Base-by-base conservation (phyloP, 208 protist species). In the Novymonas esmeraldas region DNA sequence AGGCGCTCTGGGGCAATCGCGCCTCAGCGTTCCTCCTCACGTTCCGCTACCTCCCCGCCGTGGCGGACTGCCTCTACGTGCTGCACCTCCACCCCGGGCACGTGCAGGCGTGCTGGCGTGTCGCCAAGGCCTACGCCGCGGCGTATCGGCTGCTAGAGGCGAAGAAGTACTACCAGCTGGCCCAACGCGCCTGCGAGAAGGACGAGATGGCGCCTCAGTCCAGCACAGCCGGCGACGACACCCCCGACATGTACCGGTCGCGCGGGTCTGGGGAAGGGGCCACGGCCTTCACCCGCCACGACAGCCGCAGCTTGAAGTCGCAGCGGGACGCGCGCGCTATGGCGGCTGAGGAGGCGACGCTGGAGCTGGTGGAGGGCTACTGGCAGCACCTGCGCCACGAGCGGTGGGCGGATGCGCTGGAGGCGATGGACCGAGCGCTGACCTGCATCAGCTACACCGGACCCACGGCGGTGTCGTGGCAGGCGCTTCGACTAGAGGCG, bases 51-150 rank as follows among this genome's bases (percentile, higher is more conserved):
- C 49, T 75, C 5, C 74, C 78, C 11, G 85, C 89, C 0, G 63
- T 92, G 24, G 79, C 79, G 48, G 92, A 96, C 60, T 90, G 85
- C 68, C 70, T 80, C 22, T 79, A 74, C 49, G 83, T 89, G 13
- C 41, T 92, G 26, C 48, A 74, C 16, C 51, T 74, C 33, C 73
- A 79, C 29, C 85, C 81, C 28, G 65, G 74, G 2, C 76, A 87
- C 61, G 29, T 80, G 22, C 88, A 88, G 54, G 84, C 86, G 13
- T 70, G 85, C 66, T 95, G 89, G 89, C 78, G 84, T 1, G 82
- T 85, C 6, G 89, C 79, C 14, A 93, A 91, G 73, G 79, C 78
- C 42, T 95, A 48, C 58, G 74, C 56, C 18, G 66, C 48, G 46
- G 50, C 60, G 11, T 72, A 68, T 31, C 61, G 56, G 22, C 51